Base-by-base conservation (phyloP, 169 alveolate genomes). In the Plasmodium coatneyi region DNA sequence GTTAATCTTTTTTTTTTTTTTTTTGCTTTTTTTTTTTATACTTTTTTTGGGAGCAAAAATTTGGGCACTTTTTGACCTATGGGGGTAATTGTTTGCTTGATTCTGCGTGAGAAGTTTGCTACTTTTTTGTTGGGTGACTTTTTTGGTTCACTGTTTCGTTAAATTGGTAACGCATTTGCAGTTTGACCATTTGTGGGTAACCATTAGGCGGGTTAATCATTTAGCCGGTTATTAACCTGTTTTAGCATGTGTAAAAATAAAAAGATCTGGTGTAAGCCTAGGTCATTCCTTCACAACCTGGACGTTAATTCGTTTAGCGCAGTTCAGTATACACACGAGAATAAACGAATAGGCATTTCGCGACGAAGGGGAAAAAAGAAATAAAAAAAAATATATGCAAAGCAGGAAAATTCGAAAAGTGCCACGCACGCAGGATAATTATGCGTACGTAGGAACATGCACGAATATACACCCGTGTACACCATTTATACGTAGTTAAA, bases 271-370 rank as follows among this genome's bases (percentile, higher is more conserved):
- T 83, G 30, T 83, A 83, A 52, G 36, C 82, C 19, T 83, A 70
- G 79, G 80, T 32, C 46, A 19, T 46, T 41, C 19, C 56, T 46
- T 46, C n/a, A 46, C 90, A 71, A 89, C 82, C 30, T 52, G 54
- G 34, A 36, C 19, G 89, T 5, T 86, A 71, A 86, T 60, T 72
- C 46, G 30, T 72, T 71, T 80, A 12, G 30, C 56, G 22, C 74
- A 36, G 32, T 71, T 49, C 82, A 86, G 5, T 86, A 80, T 80
- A 74, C 87, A 80, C 89, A 80, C 87, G 90, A 71, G 81, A 66
- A 86, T 34, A 19, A 71, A 80, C 36, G 19, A 66, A 16, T 34
- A 46, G 10, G 34, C 72, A 86, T 71, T 19, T 60, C 30, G 16
- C 30, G 30, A 43, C 32, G 6, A 22, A 86, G 74, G 36, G 34